A percentile compares a stretch with the other conserved stretches of the same genome.
Conservation (phyloP, 176 grass and related monocot species). For the Canna indica region DNA sequence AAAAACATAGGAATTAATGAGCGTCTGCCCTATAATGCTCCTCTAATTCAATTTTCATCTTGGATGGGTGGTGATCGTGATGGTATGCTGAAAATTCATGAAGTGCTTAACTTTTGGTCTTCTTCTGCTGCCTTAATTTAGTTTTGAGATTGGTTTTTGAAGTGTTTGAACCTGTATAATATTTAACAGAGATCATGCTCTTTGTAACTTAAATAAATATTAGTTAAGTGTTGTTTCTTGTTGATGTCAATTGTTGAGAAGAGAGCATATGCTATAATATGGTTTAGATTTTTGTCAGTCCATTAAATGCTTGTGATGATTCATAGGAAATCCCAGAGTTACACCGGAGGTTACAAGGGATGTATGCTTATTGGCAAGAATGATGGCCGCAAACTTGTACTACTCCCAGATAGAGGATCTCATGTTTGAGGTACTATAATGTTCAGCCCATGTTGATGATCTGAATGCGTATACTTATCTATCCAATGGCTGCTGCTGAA, state of each 20-base stretch:
- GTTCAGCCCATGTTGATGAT: background rate
- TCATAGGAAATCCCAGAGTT: slow-evolving; percentile 76
- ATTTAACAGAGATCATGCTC: background rate
- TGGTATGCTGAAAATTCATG: slow-evolving; percentile 28
- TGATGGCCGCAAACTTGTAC: slow-evolving; percentile 91
- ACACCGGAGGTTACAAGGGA: slow-evolving; percentile 94
- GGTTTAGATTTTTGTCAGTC: background rate
- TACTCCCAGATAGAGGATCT: slow-evolving; percentile 91
- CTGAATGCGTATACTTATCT: background rate
- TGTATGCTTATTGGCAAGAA: slow-evolving; percentile 88
- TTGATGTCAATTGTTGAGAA: background rate
- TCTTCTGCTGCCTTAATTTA: background rate
- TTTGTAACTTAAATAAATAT: background rate
- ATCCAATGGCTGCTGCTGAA: background rate
- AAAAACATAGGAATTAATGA: slow-evolving; percentile 90
- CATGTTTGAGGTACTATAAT: slow-evolving; percentile 80
- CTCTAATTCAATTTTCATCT: slow-evolving; percentile 89
- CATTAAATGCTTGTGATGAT: background rate
- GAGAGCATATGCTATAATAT: background rate
- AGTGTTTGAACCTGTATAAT: no score
- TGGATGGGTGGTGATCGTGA: slow-evolving; percentile 98
- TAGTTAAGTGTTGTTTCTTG: background rate
- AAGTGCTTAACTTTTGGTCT: background rate
- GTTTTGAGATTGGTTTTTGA: background rate
- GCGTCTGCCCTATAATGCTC: slow-evolving; percentile 76